Evolutionary conservation across 2,329 filamentous ascomycete species (phyloP).

Genomic region (Triangularia verruculosa): DNA sequence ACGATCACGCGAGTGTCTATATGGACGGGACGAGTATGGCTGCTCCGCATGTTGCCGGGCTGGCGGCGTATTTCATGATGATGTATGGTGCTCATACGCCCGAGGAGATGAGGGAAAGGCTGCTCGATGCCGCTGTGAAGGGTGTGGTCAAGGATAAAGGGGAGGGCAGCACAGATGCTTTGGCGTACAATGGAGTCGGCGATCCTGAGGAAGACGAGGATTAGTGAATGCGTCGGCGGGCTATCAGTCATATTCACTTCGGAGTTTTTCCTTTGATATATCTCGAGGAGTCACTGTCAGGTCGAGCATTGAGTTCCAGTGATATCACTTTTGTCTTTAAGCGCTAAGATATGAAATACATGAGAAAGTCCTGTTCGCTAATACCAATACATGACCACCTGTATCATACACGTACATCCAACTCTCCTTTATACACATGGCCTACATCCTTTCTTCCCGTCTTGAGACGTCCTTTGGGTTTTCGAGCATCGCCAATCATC

Average conservation of each 20-base stretch:
- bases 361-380: neutral
- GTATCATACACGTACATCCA: too few species aligned
- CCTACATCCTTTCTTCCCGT: neutral
- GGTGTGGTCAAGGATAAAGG: conserved; percentile 11
- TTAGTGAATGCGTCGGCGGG: neutral
- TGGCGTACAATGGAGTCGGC: conserved; percentile 24
- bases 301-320: neutral
- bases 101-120: conserved; percentile 14
- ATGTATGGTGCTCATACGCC: conserved; percentile 42
- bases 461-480: too few species aligned
- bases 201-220: neutral
- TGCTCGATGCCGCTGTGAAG: conserved; percentile 15
- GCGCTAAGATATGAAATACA: neutral
- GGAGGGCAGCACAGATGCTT: conserved; percentile 20
- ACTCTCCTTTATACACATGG: too few species aligned
- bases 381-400: neutral
- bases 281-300: too few species aligned
- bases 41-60: conserved; percentile 56
- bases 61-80: conserved; percentile 36
- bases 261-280: too few species aligned
- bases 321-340: neutral
- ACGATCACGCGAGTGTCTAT: conserved; percentile 32
- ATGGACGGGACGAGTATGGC: conserved; percentile 63
- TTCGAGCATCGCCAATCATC: too few species aligned
- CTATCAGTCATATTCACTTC: neutral